phyloP scores from a whole-genome alignment of 352 stramenopile genomes.

The Halophytophthora batemanensis region DNA sequence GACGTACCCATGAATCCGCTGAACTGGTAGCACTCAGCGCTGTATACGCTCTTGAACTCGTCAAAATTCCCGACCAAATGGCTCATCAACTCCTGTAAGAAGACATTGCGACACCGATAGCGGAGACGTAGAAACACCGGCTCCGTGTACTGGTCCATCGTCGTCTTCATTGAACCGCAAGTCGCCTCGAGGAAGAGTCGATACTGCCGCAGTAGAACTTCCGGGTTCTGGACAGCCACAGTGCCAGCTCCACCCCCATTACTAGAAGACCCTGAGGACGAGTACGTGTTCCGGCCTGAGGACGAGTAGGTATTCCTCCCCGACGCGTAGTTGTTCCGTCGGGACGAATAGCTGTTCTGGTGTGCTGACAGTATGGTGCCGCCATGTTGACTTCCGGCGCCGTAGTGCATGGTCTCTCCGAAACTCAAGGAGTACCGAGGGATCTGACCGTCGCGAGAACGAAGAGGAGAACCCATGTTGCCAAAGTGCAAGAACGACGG shows the following conservation, averaged over 20 bases:
- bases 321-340: conserved; percentile 26
- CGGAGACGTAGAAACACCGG: conserved; percentile 64
- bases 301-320: conserved; percentile 36
- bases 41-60: conserved; percentile 71
- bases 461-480: conserved; percentile 40
- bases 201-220: conserved; percentile 72
- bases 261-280: conserved; percentile 43
- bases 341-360: conserved; percentile 23
- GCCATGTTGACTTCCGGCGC: conserved; percentile 24
- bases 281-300: conserved; percentile 25
- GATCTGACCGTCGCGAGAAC: conserved; percentile 44
- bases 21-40: conserved; percentile 69
- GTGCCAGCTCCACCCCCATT: conserved; percentile 24
- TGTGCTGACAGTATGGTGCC: conserved; percentile 17
- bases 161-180: conserved; percentile 55
- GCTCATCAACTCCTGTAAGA: conserved; percentile 83
- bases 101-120: conserved; percentile 73
- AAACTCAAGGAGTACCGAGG: conserved; percentile 55
- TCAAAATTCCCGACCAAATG: conserved; percentile 75
- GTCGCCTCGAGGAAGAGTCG: conserved; percentile 64
- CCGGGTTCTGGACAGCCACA: conserved; percentile 63
- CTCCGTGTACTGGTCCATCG: conserved; percentile 59
- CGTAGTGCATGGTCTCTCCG: conserved; percentile 55
- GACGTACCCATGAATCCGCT: conserved; percentile 67
- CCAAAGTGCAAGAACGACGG: conserved; percentile 58